Base-by-base conservation (phyloP, 2,329 filamentous ascomycete species). In the Catunica adiposa region DNA sequence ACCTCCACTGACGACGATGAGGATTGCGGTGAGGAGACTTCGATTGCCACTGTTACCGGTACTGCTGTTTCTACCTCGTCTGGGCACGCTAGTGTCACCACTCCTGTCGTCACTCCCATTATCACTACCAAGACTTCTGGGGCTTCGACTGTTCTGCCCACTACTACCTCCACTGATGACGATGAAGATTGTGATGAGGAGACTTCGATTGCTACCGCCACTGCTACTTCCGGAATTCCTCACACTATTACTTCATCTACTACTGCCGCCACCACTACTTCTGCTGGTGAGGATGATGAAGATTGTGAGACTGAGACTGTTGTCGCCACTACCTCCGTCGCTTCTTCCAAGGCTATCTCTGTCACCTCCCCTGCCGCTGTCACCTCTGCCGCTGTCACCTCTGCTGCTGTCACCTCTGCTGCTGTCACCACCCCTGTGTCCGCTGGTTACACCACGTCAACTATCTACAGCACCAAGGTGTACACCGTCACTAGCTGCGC, bases 391-490 rank as follows among this genome's bases (percentile, higher is more conserved):
- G n/a, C n/a, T n/a, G n/a, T n/a, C n/a, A n/a, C 20, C 29, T 42
- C 51, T 53, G 9, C 48, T 29, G n/a, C 23, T 34, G 9, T 34
- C 48, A 17, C 25, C 25, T 51, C 26, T 25, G 25, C 9, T 22
- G 37, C 26, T 23, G 42, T 17, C 25, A 4, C n/a, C n/a, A n/a
- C n/a, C n/a, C n/a, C 53, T 48, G 23, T 31, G 34, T 38, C 22
- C 23, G 20, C 52, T 20, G 40, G 15, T 20, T 52, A 9, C 29
- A 54, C 56, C 38, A 47, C 40, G 14, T 42, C 38, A 15, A 53
- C 38, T n/a, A 47, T 53, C 25, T 47, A 37, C 46, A 37, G 44
- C 51, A 57, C 51, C 29, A 25, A 37, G 46, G 23, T 46, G 17
- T 50, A n/a, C n/a, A n/a, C n/a, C n/a, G n/a, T n/a, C n/a, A n/a